phyloP scores from a whole-genome alignment of 345 rosid species.

The Excoecaria cochinchinensis region DNA sequence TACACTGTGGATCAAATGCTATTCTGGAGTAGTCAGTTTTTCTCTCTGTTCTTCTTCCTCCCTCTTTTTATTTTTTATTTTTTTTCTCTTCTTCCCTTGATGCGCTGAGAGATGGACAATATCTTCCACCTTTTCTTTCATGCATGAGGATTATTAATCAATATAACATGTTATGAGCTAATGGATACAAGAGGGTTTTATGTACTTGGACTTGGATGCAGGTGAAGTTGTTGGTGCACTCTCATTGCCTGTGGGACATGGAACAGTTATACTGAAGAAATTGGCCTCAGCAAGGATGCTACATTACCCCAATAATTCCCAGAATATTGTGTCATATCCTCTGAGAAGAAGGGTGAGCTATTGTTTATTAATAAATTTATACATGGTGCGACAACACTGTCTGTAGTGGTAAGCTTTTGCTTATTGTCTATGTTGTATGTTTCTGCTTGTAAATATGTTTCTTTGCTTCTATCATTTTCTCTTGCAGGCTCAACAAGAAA shows the following conservation, averaged over 20 bases:
- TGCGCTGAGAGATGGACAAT: background rate
- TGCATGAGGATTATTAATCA: background rate
- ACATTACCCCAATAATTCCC: slow-evolving; percentile 53
- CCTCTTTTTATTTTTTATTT: too few species aligned
- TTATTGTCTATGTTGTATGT: slow-evolving; percentile 13
- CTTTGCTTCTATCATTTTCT: background rate
- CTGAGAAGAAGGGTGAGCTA: slow-evolving; percentile 69
- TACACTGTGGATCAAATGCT: background rate
- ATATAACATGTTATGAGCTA: background rate
- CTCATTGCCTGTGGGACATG: slow-evolving; percentile 80
- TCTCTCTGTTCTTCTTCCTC: too few species aligned
- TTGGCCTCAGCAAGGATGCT: slow-evolving; percentile 73
- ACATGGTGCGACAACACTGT: background rate
- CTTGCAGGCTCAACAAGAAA: slow-evolving; percentile 45
- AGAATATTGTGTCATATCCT: slow-evolving; percentile 53
- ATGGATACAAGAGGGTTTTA: background rate
- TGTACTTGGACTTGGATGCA: slow-evolving; percentile 32
- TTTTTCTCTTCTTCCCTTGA: too few species aligned
- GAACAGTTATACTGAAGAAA: slow-evolving; percentile 58
- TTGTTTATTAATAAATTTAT: slow-evolving; percentile 10
- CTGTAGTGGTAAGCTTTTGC: background rate
- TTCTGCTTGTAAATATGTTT: background rate
- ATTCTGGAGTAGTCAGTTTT: background rate
- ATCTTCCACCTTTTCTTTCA: background rate
- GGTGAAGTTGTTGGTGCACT: slow-evolving; percentile 96